phyloP scores from a whole-genome alignment of 176 grass and related monocot genomes.

The Metroxylon sagu region DNA sequence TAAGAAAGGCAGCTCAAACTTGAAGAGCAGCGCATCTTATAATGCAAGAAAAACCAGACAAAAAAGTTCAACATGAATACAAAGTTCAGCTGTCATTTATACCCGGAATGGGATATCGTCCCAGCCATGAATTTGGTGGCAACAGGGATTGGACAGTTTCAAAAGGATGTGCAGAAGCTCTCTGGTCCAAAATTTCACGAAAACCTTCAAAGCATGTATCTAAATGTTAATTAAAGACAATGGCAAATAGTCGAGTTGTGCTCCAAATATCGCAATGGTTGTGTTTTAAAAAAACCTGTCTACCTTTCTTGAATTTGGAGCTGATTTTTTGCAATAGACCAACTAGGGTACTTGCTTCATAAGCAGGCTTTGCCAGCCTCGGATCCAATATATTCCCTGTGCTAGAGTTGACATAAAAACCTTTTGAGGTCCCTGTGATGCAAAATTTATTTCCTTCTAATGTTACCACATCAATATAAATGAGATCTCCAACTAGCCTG shows the following conservation, averaged over 20 bases:
- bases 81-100: not conserved
- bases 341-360: constrained; percentile 67
- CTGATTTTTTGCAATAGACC: constrained; percentile 86
- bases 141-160: constrained; percentile 89
- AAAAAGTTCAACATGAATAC: no score
- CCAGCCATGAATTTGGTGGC: constrained; percentile 79
- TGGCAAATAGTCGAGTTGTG: not conserved
- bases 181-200: constrained; percentile 71
- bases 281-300: constrained; percentile 7
- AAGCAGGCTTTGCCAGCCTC: constrained; percentile 56
- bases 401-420: constrained; percentile 83
- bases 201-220: constrained; percentile 53
- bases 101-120: constrained; percentile 61
- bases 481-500: constrained; percentile 89
- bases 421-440: constrained; percentile 87
- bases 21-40: no score
- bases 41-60: no score
- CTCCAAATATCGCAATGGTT: constrained; percentile 6
- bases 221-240: constrained; percentile 20
- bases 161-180: constrained; percentile 77
- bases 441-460: constrained; percentile 89
- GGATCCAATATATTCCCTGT: constrained; percentile 60
- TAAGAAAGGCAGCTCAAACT: no score
- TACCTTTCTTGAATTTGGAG: constrained; percentile 96
- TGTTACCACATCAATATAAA: constrained; percentile 80